Base-by-base conservation (phyloP, 176 grass and related monocot genomes). In the Canna indica region DNA sequence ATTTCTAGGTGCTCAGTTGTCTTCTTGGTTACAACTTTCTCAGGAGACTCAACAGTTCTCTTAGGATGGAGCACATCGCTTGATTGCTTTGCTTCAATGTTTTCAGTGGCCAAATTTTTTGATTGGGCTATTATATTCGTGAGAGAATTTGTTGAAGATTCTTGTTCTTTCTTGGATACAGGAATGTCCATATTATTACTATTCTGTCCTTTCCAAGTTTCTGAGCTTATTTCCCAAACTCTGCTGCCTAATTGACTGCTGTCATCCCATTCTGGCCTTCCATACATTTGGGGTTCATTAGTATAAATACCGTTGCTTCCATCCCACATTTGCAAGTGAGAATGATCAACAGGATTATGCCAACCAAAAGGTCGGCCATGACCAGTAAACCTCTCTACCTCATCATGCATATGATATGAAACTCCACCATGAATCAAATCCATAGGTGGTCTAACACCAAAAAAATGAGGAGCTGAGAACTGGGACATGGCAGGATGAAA, bases 351-450 rank as follows among this genome's bases (percentile, higher is more conserved):
- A 60, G 79, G 66, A 75, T 87, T 90, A 76, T 88, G 90, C 95
- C 95, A 99, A 61, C 86, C 84, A 81, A 87, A 90, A 29, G 90
- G 84, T 57, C 78, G 87, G 59, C 92, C 85, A 62, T 88, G 88
- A 17, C 71, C 67, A 1, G 76, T 64, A 83, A 96, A 91, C 83
- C 88, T 85, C 68, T 91, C 92, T 34, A 88, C 77, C n/a, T 67
- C n/a, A 14, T 94, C 95, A 80, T 93, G 90, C 77, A 99, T 75
- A 46, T 85, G 85, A 91, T 91, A 96, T 36, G 88, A 85, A 69
- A 91, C 81, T 76, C 88, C 85, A 73, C 75, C 63, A 67, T 90
- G 92, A 36, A 72, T 81, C 71, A 99, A 75, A 77, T 93, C 88
- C 74, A 99, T 75, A 61, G 90, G 90, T 64, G 77, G 82, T 11